Evolutionary conservation across 2,329 filamentous ascomycete species (phyloP).

Genomic region (Trichophyton mentagrophytes): DNA sequence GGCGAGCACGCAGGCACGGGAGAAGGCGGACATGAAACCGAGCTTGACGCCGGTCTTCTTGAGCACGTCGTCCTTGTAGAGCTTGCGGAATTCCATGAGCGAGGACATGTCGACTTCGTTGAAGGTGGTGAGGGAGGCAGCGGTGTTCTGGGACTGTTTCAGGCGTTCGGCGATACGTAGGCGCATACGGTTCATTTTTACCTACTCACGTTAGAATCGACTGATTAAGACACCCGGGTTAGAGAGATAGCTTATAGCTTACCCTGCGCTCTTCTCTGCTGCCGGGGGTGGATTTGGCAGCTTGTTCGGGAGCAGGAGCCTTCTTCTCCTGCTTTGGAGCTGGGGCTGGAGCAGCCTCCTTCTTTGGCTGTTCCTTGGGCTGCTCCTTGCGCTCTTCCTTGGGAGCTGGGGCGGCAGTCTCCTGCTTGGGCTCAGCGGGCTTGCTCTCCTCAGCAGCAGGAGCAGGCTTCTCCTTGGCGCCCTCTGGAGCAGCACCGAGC

Average conservation of each 20-base stretch:
- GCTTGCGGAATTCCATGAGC: slow-evolving; percentile 90
- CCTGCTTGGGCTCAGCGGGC: background rate
- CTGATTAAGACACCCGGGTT: slow-evolving; percentile 1
- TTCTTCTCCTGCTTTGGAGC: slow-evolving; percentile 18
- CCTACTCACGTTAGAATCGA: slow-evolving; percentile 40
- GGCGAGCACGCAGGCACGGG: slow-evolving; percentile 74
- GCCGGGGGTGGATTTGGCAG: slow-evolving; percentile 40
- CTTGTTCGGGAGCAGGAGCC: slow-evolving; percentile 15
- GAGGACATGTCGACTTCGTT: slow-evolving; percentile 99
- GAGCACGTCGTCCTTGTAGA: slow-evolving; percentile 91
- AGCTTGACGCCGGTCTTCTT: slow-evolving; percentile 97
- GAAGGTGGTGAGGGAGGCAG: slow-evolving; percentile 92
- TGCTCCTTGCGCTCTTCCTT: background rate
- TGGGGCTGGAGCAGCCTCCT: slow-evolving; percentile 5
- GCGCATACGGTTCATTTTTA: slow-evolving; percentile 99
- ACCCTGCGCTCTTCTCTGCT: slow-evolving; percentile 79
- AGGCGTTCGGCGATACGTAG: slow-evolving; percentile 92
- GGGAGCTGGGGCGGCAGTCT: background rate
- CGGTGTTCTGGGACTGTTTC: slow-evolving; percentile 98
- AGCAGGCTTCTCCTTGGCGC: slow-evolving; percentile 4
- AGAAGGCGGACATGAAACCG: slow-evolving; percentile 99
- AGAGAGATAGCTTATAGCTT: slow-evolving; percentile 38
- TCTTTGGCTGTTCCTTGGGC: slow-evolving; percentile 19
- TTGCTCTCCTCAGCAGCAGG: slow-evolving; percentile 7
- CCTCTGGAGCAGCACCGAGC: slow-evolving; percentile 52